Percentiles rank a stretch among this genome's conserved stretches.
Conservation (phyloP, 164 flowering plant genomes). For the Platanus orientalis region DNA sequence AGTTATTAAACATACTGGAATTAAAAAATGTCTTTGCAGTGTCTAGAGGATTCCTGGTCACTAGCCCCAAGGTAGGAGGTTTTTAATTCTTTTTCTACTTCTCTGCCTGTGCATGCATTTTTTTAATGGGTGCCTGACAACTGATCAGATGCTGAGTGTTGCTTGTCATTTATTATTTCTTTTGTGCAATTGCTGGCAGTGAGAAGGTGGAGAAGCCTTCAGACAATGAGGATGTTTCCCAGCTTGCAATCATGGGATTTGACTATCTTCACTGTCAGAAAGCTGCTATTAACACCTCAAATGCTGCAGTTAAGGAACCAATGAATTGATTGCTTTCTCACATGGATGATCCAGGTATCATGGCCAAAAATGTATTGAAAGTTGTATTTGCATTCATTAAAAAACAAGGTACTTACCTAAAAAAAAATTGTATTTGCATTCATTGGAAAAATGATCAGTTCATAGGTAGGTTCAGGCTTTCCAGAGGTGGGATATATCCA, state of each 20-base stretch:
- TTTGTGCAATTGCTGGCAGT: slow-evolving; percentile 33
- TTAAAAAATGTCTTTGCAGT: too few relatives aligned
- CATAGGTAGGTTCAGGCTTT: neutral
- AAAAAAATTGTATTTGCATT: too few relatives aligned
- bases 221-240: slow-evolving; percentile 73
- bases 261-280: slow-evolving; percentile 75
- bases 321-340: slow-evolving; percentile 98
- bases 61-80: too few relatives aligned
- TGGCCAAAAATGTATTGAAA: neutral
- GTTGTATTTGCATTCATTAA: neutral
- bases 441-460: too few relatives aligned
- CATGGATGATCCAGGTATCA: slow-evolving; percentile 92
- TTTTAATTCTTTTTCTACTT: too few relatives aligned
- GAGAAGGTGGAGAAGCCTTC: slow-evolving; percentile 38
- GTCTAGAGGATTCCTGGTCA: too few relatives aligned
- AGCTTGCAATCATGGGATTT: slow-evolving; percentile 91
- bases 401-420: too few relatives aligned
- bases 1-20: too few relatives aligned
- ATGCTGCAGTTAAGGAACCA: slow-evolving; percentile 90
- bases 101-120: too few relatives aligned
- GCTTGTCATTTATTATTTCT: slow-evolving; percentile 1
- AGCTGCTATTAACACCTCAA: slow-evolving; percentile 85
- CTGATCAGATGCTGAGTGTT: neutral
- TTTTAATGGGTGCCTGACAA: neutral
- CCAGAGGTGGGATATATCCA: neutral